Percentiles rank a stretch among this genome's conserved stretches.
These are phyloP conservation scores for Phytopythium boreale DNA, from an alignment of 352 stramenopile genomes.

Conservation along the genomic window DNA sequence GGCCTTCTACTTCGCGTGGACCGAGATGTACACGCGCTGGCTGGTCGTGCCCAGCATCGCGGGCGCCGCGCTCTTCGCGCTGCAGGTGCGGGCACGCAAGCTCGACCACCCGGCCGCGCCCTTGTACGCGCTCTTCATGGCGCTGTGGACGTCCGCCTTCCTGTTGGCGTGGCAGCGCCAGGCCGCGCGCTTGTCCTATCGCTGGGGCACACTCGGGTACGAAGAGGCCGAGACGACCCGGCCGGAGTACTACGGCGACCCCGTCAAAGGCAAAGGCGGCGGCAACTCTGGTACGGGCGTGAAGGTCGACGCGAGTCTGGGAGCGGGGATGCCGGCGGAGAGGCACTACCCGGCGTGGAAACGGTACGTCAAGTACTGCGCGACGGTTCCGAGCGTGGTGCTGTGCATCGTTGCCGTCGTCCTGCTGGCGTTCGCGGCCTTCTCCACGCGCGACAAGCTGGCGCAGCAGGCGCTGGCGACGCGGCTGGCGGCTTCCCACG, in stretches of 20 bases:
- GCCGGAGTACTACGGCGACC: constrained; percentile 77
- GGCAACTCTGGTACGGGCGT: background rate
- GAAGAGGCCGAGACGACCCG: constrained; percentile 82
- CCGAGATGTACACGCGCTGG: constrained; percentile 91
- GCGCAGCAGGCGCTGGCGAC: constrained; percentile 46
- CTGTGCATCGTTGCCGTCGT: constrained; percentile 58
- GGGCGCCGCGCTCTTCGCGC: constrained; percentile 64
- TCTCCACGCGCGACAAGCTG: constrained; percentile 77
- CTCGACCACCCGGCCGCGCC: constrained; percentile 80
- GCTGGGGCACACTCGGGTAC: constrained; percentile 89
- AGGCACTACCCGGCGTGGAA: constrained; percentile 70
- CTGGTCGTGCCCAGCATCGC: constrained; percentile 77
- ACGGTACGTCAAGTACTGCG: constrained; percentile 66
- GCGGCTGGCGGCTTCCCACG: constrained; percentile 31
- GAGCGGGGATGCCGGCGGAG: constrained; percentile 11
- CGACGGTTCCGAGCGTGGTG: constrained; percentile 64
- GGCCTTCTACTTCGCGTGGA: constrained; percentile 93
- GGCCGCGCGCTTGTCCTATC: constrained; percentile 77
- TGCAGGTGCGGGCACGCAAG: constrained; percentile 56
- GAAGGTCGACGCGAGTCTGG: constrained; percentile 1
- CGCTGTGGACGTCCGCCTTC: constrained; percentile 87
- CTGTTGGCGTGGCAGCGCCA: constrained; percentile 85
- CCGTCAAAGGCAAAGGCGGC: constrained; percentile 13
- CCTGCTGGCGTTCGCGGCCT: constrained; percentile 56
- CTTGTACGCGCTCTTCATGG: constrained; percentile 87